Percentiles rank a stretch among this genome's conserved stretches.
phyloP scores from a whole-genome alignment of 192 early-diverging fungal species.

The Neocallimastix lanati region DNA sequence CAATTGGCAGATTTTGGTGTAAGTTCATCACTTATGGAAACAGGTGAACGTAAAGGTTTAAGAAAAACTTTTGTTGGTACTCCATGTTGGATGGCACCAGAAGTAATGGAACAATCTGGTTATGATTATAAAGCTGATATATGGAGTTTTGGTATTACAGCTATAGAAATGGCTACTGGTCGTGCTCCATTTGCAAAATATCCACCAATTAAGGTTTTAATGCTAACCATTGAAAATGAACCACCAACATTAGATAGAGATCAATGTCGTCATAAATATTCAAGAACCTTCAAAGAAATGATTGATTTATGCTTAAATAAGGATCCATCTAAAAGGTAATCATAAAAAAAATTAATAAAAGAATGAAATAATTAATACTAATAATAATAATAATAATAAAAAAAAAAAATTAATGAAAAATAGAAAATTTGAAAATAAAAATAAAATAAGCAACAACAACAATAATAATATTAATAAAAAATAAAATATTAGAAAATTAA shows the following conservation, averaged over 20 bases:
- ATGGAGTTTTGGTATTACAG: slow-evolving; percentile 81
- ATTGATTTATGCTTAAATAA: slow-evolving; percentile 66
- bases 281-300: slow-evolving; percentile 67
- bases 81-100: slow-evolving; percentile 27
- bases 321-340: slow-evolving; percentile 42
- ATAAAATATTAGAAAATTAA: too few relatives aligned
- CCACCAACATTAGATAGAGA: slow-evolving; percentile 71
- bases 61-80: slow-evolving; percentile 59
- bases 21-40: too few relatives aligned
- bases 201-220: slow-evolving; percentile 72
- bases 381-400: too few relatives aligned
- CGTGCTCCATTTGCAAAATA: slow-evolving; percentile 77
- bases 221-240: slow-evolving; percentile 70
- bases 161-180: slow-evolving; percentile 65
- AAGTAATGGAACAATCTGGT: too few relatives aligned
- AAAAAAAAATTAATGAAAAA: too few relatives aligned
- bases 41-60: too few relatives aligned
- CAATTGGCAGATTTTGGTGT: slow-evolving; percentile 53
- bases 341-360: too few relatives aligned
- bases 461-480: too few relatives aligned
- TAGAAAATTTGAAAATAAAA: too few relatives aligned
- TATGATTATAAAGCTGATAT: slow-evolving; percentile 79
- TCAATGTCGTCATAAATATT: slow-evolving; percentile 48
- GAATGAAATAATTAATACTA: too few relatives aligned
- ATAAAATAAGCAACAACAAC: too few relatives aligned